Evolutionary conservation across 192 early-diverging fungal species (phyloP).

Genomic region (Coemansia interrupta): DNA sequence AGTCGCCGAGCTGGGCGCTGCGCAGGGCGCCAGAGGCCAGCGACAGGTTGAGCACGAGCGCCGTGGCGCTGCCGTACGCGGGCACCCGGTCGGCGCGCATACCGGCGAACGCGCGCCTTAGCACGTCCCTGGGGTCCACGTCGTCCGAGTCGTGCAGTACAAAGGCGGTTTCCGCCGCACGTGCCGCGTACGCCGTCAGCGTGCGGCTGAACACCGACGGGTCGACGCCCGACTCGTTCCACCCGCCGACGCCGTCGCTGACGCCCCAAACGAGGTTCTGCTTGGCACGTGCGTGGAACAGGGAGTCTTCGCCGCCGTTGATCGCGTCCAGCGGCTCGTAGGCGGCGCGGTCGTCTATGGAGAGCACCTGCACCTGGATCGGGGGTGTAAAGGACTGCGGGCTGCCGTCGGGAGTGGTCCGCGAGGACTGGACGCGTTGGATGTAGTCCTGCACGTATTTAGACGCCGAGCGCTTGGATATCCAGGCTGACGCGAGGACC

Average conservation of each 20-base stretch:
- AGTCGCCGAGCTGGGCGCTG: conserved; percentile 50
- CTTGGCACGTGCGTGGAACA: conserved; percentile 43
- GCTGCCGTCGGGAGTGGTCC: conserved; percentile 6
- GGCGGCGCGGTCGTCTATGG: not conserved
- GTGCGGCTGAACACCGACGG: conserved; percentile 50
- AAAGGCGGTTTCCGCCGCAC: conserved; percentile 22
- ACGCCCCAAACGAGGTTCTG: conserved; percentile 50
- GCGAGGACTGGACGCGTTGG: conserved; percentile 17
- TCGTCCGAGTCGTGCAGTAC: conserved; percentile 50
- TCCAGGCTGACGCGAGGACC: conserved; percentile 50
- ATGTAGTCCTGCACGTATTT: conserved; percentile 48
- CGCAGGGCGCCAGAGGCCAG: conserved; percentile 25
- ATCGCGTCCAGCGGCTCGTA: conserved; percentile 46
- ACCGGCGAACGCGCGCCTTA: conserved; percentile 40
- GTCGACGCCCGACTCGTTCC: conserved; percentile 50
- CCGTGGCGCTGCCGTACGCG: conserved; percentile 45
- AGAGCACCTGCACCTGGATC: conserved; percentile 48
- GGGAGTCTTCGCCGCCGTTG: conserved; percentile 49
- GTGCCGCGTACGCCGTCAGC: conserved; percentile 39
- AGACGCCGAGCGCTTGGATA: conserved; percentile 44
- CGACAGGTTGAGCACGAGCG: conserved; percentile 32
- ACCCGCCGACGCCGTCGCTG: conserved; percentile 51
- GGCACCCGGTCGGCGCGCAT: conserved; percentile 39
- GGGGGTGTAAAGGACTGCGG: conserved; percentile 38
- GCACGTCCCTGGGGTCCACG: conserved; percentile 41